Percentiles rank a stretch among this genome's conserved stretches.
Conservation (phyloP, 2,329 filamentous ascomycete genomes). For the Phaeosphaeria sp. region DNA sequence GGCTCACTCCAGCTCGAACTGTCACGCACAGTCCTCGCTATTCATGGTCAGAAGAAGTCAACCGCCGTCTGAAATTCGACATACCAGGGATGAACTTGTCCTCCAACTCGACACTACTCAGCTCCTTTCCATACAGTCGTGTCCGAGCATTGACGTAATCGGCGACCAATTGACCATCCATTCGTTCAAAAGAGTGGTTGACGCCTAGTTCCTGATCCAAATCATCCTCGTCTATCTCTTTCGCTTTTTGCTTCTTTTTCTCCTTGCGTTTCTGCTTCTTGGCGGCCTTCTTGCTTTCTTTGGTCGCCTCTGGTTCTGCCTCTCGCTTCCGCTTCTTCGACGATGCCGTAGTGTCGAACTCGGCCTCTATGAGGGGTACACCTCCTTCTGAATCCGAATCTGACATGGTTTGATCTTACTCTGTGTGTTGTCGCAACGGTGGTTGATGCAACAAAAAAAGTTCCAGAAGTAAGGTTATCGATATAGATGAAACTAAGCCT, state of each 20-base stretch:
- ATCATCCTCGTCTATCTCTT: conserved; percentile 69
- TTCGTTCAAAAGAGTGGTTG: conserved; percentile 79
- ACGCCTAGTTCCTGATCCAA: conserved; percentile 61
- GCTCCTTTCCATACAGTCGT: conserved; percentile 76
- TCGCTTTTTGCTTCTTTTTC: conserved; percentile 65
- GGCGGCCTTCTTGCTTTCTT: conserved; percentile 43
- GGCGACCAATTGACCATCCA: conserved; percentile 83
- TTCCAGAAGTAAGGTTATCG: conserved; percentile 38
- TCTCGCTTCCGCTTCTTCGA: conserved; percentile 54
- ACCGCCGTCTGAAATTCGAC: not conserved
- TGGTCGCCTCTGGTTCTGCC: conserved; percentile 36
- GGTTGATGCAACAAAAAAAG: conserved; percentile 27
- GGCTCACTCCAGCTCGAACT: conserved; percentile 75
- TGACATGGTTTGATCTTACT: conserved; percentile 49
- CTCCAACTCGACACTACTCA: conserved; percentile 83
- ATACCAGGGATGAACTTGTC: conserved; percentile 81
- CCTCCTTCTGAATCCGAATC: conserved; percentile 53
- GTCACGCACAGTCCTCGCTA: conserved; percentile 78
- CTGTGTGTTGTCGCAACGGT: conserved; percentile 22
- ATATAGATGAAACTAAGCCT: conserved; percentile 25
- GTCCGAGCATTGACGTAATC: conserved; percentile 85
- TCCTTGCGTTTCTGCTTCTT: conserved; percentile 53
- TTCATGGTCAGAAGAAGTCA: conserved; percentile 13
- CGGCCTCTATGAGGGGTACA: conserved; percentile 53
- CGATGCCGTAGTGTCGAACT: conserved; percentile 42